Evolutionary conservation across 805 yeast species (phyloP), one percentile per base, ranked within the genome.

Genomic region (Kockiozyma suomiensis): DNA sequence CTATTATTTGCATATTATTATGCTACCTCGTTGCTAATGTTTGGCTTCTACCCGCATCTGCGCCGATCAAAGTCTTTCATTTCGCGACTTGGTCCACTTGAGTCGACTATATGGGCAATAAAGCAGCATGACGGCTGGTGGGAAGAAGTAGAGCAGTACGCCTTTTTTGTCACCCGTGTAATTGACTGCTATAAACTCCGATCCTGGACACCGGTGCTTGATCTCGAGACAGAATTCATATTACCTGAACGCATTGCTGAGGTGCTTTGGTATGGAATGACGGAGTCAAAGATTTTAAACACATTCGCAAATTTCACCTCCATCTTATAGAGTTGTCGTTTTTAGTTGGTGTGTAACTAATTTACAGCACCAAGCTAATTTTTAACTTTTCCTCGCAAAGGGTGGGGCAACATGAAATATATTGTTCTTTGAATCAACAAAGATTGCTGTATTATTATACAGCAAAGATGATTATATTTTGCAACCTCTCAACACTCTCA

Each of bases 181-280:
- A 35, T 51, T 3, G 46, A 48, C 13, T 48, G 55, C 41, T 56
- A 41, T 33, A 60, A 53, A 30, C 4, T 51, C 10, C 33, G 41
- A n/a, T 41, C 51, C 7, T 60, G 60, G 55, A 37, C 35, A 17
- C 64, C 64, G 7, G 49, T 55, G 5, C 19, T 50, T 5, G 58
- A 60, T 43, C 17, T 50, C 17, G 58, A 45, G 2, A 30, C 52
- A 0, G 61, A 23, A 35, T 17, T 56, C 7, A 54, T 51, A 8
- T 25, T 59, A 26, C 64, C 61, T 4, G 46, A 32, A 15, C 49
- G 64, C 5, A 52, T 38, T n/a, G 49, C 50, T 15, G 64, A 60
- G 33, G 56, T 52, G 15, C 46, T 56, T 26, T 59, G 64, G 61
- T 60, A 56, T 32, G 64, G 61, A 12, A 15, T 56, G 40, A 33